Percentiles rank a stretch among this genome's conserved stretches.
Conservation (phyloP, 345 rosid genomes). For the Eucalyptus pauciflora region DNA sequence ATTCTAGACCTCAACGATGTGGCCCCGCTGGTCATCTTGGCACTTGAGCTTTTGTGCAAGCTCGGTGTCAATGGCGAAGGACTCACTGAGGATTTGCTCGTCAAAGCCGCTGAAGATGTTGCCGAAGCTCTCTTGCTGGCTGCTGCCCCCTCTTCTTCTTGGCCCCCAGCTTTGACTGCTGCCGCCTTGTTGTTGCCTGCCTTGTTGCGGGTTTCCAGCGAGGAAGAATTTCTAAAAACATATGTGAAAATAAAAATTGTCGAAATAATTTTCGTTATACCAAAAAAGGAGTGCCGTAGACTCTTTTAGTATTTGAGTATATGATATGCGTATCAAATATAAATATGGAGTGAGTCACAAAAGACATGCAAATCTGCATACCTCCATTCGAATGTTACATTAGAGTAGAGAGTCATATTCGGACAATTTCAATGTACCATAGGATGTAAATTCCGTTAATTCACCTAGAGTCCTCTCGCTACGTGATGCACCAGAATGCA, state of each 20-base stretch:
- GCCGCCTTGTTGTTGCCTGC: not conserved
- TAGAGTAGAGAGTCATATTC: not conserved
- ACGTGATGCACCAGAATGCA: not conserved
- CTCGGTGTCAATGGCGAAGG: conserved; percentile 24
- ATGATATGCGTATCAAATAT: not conserved
- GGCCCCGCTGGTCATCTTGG: conserved; percentile 36
- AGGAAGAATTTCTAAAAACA: conserved; percentile 30
- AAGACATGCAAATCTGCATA: not conserved
- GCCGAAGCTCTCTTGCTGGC: not conserved
- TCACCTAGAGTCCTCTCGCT: not conserved
- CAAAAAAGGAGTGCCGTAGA: not conserved
- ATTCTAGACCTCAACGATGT: conserved; percentile 25
- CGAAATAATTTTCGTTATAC: not conserved
- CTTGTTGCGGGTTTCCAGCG: conserved; percentile 30
- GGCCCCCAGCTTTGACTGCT: not conserved
- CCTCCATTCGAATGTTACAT: not conserved
- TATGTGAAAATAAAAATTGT: not conserved
- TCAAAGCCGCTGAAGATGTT: conserved; percentile 42
- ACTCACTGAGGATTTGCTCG: conserved; percentile 16
- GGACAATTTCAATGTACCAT: not conserved
- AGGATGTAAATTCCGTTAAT: not conserved
- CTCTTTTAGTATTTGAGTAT: not conserved
- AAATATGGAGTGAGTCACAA: not conserved
- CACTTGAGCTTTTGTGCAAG: conserved; percentile 34
- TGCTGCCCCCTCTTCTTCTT: not conserved